Percentiles rank a stretch among this genome's conserved stretches.
Conservation (phyloP, 495 filamentous ascomycete genomes). For the Trichoderma parareesei region DNA sequence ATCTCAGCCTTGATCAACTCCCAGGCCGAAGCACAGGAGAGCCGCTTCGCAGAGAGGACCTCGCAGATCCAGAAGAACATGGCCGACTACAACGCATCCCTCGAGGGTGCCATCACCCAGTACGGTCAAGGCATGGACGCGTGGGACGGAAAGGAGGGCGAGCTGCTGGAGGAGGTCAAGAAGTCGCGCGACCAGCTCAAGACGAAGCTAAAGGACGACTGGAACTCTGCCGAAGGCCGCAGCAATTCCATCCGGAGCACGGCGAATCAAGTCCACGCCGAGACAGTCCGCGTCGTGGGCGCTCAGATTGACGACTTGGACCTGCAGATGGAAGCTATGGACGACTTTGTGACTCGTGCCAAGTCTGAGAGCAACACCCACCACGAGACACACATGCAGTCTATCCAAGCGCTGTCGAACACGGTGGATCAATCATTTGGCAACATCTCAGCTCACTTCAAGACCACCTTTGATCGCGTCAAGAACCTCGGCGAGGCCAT, state of each 20-base stretch:
- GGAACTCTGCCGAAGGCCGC: conserved; percentile 40
- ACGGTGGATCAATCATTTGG: conserved; percentile 64
- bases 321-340: conserved; percentile 76
- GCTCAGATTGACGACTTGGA: conserved; percentile 81
- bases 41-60: conserved; percentile 57
- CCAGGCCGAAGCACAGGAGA: conserved; percentile 63
- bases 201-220: conserved; percentile 76
- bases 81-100: conserved; percentile 46
- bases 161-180: conserved; percentile 60
- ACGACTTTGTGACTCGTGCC: conserved; percentile 82
- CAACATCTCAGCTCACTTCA: conserved; percentile 57
- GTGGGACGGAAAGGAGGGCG: conserved; percentile 63
- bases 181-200: conserved; percentile 70
- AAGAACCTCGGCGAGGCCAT: conserved; percentile 57
- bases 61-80: conserved; percentile 54
- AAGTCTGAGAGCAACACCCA: conserved; percentile 72
- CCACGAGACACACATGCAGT: conserved; percentile 54
- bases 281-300: conserved; percentile 84
- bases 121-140: conserved; percentile 65
- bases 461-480: conserved; percentile 51
- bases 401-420: conserved; percentile 49
- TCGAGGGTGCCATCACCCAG: conserved; percentile 54
- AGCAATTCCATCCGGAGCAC: conserved; percentile 70
- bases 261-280: conserved; percentile 82
- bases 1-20: conserved; percentile 67